These are phyloP conservation scores for Beta vulgaris DNA, from an alignment of 148 eudicot species.

Conservation along the genomic window DNA sequence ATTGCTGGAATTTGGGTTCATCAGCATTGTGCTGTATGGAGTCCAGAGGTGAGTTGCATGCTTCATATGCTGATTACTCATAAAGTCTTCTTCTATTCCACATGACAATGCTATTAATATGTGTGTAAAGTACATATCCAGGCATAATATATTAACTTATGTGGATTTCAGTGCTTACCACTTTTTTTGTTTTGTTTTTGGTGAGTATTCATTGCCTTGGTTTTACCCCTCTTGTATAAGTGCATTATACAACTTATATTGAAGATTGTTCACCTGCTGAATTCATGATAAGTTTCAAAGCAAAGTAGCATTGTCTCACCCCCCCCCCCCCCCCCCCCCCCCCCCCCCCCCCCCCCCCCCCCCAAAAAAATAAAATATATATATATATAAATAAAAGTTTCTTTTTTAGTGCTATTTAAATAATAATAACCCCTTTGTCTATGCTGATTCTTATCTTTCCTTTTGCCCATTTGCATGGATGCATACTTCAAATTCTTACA, in stretches of 20 bases:
- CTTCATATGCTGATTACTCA: conserved; percentile 18
- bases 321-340: not conserved
- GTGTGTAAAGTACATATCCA: not conserved
- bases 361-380: too few relatives aligned
- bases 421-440: too few relatives aligned
- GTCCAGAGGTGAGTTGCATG: conserved; percentile 81
- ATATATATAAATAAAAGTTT: too few relatives aligned
- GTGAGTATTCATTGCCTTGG: not conserved
- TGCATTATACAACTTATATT: not conserved
- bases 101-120: not conserved
- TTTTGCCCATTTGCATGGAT: too few relatives aligned
- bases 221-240: not conserved
- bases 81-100: conserved; percentile 8
- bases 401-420: too few relatives aligned
- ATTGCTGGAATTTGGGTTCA: conserved; percentile 98
- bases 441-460: too few relatives aligned
- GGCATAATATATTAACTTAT: not conserved
- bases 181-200: not conserved
- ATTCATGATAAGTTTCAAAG: not conserved
- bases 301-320: not conserved
- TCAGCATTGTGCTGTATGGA: conserved; percentile 99
- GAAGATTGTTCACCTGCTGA: not conserved
- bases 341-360: too few relatives aligned
- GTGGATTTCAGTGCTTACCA: not conserved
- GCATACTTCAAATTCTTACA: too few relatives aligned